Evolutionary conservation across 2,329 filamentous ascomycete genomes (phyloP), one percentile per base, ranked within the genome.

Genomic region (Diaporthe vexans): DNA sequence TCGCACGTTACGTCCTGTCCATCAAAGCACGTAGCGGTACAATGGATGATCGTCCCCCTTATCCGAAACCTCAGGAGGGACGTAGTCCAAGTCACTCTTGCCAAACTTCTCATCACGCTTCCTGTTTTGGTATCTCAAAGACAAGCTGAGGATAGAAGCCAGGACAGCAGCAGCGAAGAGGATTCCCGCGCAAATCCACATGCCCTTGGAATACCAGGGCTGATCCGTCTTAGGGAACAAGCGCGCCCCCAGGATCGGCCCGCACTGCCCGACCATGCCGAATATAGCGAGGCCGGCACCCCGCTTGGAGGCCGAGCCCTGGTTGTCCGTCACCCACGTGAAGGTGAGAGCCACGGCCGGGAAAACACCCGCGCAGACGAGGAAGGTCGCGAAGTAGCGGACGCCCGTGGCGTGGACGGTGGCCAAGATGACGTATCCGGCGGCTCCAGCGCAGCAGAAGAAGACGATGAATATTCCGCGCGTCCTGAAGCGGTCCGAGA

Each of bases 361-460:
- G 58, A 82, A 83, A 0, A 82, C 77, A 1, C 82, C 82, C 15
- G 77, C 76, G 1, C 77, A 77, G 1, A 83, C 84, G 24, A 86
- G 78, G 76, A 79, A 85, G 0, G 84, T 77, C 0, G 81, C 84
- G 0, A 80, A 75, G 75, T 86, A 86, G 6, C 84, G 79, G 5
- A 78, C 78, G 1, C 78, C 80, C 0, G 79, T 79, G 26, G 21
- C 2, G 21, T 37, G 21, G 4, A 59, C 75, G 76, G 19, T 75
- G 0, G 79, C 78, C 6, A 83, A 76, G 10, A 83, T 72, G 3
- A 82, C 68, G 69, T 85, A 86, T 0, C 84, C 84, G 5, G 80
- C 75, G 35, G 77, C 76, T 0, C 79, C 82, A 0, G 83, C 63
- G 2, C 48, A 73, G 43, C 76, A 78, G 63, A 75, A 82, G 19